phyloP scores from a whole-genome alignment of 2,329 filamentous ascomycete genomes.

The Colletotrichum higginsianum region DNA sequence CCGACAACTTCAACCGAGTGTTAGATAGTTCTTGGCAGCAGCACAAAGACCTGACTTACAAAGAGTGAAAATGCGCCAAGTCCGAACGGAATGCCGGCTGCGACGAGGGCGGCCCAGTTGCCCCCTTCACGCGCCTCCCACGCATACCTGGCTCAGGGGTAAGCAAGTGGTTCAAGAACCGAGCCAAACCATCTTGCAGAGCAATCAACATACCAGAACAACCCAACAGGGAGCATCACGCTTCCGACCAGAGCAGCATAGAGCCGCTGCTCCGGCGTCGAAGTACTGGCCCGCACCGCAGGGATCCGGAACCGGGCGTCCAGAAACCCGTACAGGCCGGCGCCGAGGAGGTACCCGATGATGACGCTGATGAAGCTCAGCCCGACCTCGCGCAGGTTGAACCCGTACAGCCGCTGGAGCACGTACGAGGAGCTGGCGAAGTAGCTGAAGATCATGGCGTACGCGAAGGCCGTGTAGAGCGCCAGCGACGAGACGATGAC shows the following conservation, averaged over 20 bases:
- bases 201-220: constrained; percentile 45
- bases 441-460: constrained; percentile 67
- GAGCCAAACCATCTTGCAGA: not conserved
- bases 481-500: constrained; percentile 79
- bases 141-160: constrained; percentile 4
- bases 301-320: constrained; percentile 34
- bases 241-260: constrained; percentile 44
- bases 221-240: constrained; percentile 34
- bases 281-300: not conserved
- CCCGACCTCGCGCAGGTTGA: constrained; percentile 33
- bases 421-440: constrained; percentile 57
- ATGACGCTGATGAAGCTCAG: constrained; percentile 43
- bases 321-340: constrained; percentile 28
- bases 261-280: constrained; percentile 43
- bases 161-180: not conserved
- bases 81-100: constrained; percentile 42
- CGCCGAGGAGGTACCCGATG: constrained; percentile 40
- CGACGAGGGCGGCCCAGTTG: constrained; percentile 43
- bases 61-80: not conserved
- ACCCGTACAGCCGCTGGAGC: constrained; percentile 41
- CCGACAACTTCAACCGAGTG: not conserved
- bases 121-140: constrained; percentile 53
- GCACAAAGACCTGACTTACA: not conserved
- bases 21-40: rapidly evolving
- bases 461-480: constrained; percentile 73